Base-by-base conservation (phyloP, 2,329 filamentous ascomycete genomes). In the Cercospora nicotianae region DNA sequence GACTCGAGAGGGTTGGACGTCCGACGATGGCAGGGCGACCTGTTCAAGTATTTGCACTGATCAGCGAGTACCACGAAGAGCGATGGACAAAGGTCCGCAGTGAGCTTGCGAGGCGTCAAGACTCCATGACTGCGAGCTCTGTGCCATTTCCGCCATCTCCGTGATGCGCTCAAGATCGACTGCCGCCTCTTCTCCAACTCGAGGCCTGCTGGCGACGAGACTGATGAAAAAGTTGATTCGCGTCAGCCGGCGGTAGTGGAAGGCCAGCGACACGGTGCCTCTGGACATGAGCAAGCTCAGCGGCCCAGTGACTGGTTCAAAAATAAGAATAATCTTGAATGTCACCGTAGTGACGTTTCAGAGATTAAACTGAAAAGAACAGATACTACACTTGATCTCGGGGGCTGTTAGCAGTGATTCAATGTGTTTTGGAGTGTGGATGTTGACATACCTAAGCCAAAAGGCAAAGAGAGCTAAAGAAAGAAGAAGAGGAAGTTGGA, bases 161-260 rank as follows among this genome's bases (percentile, higher is more conserved):
- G n/a, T 18, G 20, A 3, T 3, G 18, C 42, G 42, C 18, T 20
- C 3, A 18, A 48, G 4, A 6, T 3, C 18, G 18, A 10, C 8
- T 12, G 42, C 45, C 45, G 42, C 60, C 30, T 63, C 60, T 63
- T 63, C 60, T 63, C 60, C 60, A 63, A 53, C n/a, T 42, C 60
- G n/a, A 42, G 36, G 36, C 36, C 42, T 53, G 60, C 60, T 13
- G 30, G 28, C 16, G n/a, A 28, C 60, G 20, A 26, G 16, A 26
- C 9, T 67, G 60, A 67, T 67, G 65, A 67, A 67, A 67, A 67
- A 67, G 64, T 55, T 8, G 10, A 16, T 63, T 67, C 60, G 65
- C 65, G 65, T 67, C 60, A 48, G 36, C 60, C 58, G 65, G 60
- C 51, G 51, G 60, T 67, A 67, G 65, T 67, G 65, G 51, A 33